These are phyloP conservation scores for Talaromyces sp. DNA, from an alignment of 2,329 filamentous ascomycete genomes.

Conservation along the genomic window DNA sequence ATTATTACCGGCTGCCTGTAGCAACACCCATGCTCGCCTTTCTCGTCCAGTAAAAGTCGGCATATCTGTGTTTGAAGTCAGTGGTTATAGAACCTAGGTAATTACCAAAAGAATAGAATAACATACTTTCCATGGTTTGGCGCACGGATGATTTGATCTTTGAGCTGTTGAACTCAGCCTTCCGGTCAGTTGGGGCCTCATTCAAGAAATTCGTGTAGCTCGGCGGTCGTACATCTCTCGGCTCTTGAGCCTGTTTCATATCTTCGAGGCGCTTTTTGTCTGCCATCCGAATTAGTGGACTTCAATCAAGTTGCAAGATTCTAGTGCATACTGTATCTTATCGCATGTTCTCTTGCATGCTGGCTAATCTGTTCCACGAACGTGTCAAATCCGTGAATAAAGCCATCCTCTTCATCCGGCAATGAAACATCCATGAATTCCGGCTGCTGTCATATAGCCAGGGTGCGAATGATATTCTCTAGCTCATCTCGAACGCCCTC, in stretches of 20 bases:
- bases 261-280: not conserved
- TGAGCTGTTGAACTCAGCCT: slow-evolving; percentile 9
- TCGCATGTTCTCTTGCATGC: slow-evolving; percentile 28
- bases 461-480: slow-evolving; percentile 33
- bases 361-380: slow-evolving; percentile 39
- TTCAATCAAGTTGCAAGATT: not conserved
- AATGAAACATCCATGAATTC: slow-evolving; percentile 20
- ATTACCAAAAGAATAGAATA: not conserved
- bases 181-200: not conserved
- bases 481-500: slow-evolving; percentile 35
- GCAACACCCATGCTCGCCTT: not conserved
- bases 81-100: not conserved
- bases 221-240: not conserved
- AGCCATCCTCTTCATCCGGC: slow-evolving; percentile 28
- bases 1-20: not conserved
- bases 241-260: not conserved
- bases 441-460: slow-evolving; percentile 32
- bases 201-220: not conserved
- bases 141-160: slow-evolving; percentile 10
- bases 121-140: not conserved
- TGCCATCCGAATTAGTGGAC: not conserved
- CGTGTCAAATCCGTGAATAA: slow-evolving; percentile 29
- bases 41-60: not conserved
- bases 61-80: not conserved
- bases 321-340: slow-evolving; percentile 6